Conservation (phyloP, 371 early-diverging fungal genomes). For the Rhizopus delemar region DNA sequence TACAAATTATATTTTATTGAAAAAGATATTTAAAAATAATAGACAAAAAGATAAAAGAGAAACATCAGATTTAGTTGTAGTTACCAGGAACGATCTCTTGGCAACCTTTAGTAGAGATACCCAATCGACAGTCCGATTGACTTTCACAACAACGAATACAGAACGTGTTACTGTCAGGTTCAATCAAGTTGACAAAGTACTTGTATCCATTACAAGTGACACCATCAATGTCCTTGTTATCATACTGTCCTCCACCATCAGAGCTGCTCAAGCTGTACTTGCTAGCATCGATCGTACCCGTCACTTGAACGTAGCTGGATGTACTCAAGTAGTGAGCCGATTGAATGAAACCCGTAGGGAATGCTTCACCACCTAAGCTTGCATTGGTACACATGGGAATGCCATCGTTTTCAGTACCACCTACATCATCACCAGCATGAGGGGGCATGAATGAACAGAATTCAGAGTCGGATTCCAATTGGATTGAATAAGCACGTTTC, state of each 20-base stretch:
- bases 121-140: slow-evolving; percentile 41
- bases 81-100: slow-evolving; percentile 50
- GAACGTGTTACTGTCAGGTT: slow-evolving; percentile 41
- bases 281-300: slow-evolving; percentile 45
- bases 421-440: slow-evolving; percentile 32
- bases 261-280: slow-evolving; percentile 31
- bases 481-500: slow-evolving; percentile 2
- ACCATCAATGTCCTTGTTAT: slow-evolving; percentile 38
- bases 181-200: slow-evolving; percentile 51
- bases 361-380: slow-evolving; percentile 24
- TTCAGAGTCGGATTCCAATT: slow-evolving; percentile 7
- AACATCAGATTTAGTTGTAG: slow-evolving; percentile 19
- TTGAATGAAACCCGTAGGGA: slow-evolving; percentile 45
- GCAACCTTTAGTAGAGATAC: slow-evolving; percentile 52
- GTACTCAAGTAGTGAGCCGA: slow-evolving; percentile 41
- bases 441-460: slow-evolving; percentile 58
- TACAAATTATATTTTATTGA: not conserved
- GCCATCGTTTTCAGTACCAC: slow-evolving; percentile 45
- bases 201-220: slow-evolving; percentile 41
- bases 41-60: not conserved
- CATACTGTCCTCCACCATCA: slow-evolving; percentile 55
- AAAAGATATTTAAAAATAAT: not conserved
- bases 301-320: slow-evolving; percentile 47
- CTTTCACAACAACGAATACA: slow-evolving; percentile 58
- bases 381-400: slow-evolving; percentile 44